Base-by-base conservation (phyloP, 345 rosid species). In the Boechera divaricarpa region DNA sequence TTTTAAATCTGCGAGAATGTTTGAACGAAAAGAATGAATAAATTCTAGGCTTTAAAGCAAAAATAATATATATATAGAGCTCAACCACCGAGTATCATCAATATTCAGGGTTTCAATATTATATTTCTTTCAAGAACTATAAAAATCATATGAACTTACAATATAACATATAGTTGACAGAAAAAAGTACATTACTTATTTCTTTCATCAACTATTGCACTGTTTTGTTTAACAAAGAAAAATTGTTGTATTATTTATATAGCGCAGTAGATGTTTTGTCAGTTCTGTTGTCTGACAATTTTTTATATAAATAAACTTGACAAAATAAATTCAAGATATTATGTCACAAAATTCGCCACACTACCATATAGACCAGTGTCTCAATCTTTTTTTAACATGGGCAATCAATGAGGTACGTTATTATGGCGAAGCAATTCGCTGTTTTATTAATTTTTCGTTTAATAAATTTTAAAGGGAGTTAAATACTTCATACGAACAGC, bases 71-170 rank as follows among this genome's bases (percentile, higher is more conserved):
- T 21, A 21, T 49, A 49, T n/a, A 21, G 55, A 31, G 59, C 11
- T 47, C 52, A 61, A 29, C 39, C n/a, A 71, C 49, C 28, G 32
- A 41, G 16, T 56, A n/a, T 29, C 51, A 41, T 29, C 51, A 41
- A 12, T 4, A 15, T 13, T 63, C 24, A 45, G 3, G 29, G 3
- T 28, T 28, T 65, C n/a, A 11, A 24, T 38, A 61, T 5, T 5
- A 33, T 32, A 15, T 10, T 39, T 10, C 1, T 11, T 24, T 12
- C 11, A 47, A 47, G 16, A 10, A 16, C 6, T 48, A 29, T 5
- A 9, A 29, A 16, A 16, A 31, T 29, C 10, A 31, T 47, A 48
- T 32, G 31, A 47, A 16, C 56, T 28, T 45, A 15, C 21, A 57
- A 29, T 28, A 63, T 12, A 41, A 26, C 28, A 24, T 39, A 41